Evolutionary conservation across 768 basidiomycete genomes (phyloP).

Genomic region (Astraeus odoratus): DNA sequence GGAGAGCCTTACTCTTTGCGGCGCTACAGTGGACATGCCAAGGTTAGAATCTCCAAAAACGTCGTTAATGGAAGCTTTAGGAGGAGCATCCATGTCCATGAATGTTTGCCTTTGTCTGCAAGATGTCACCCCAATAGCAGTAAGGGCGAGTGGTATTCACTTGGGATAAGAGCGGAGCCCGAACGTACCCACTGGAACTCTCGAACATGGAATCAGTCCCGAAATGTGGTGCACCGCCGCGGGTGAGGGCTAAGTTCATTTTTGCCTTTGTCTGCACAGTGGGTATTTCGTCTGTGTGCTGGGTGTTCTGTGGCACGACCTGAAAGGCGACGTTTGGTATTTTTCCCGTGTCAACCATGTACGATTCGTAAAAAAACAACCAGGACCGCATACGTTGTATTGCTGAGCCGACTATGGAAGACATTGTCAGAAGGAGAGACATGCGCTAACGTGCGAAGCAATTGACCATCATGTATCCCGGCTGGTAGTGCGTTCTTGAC

Average conservation of each 20-base stretch:
- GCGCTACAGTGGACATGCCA: slow-evolving; percentile 22
- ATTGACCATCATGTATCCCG: slow-evolving; percentile 74
- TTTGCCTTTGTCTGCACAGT: slow-evolving; percentile 77
- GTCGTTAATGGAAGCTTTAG: slow-evolving; percentile 67
- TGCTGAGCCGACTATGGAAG: slow-evolving; percentile 55
- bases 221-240: slow-evolving; percentile 62
- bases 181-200: slow-evolving; percentile 36
- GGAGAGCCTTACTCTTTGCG: slow-evolving; percentile 15
- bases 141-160: no score
- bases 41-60: slow-evolving; percentile 49
- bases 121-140: slow-evolving; percentile 7
- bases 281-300: slow-evolving; percentile 67
- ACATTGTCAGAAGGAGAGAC: neutral
- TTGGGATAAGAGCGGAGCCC: slow-evolving; percentile 1
- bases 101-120: slow-evolving; percentile 53
- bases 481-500: slow-evolving; percentile 70
- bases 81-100: slow-evolving; percentile 76
- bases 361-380: neutral
- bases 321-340: slow-evolving; percentile 9
- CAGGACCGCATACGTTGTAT: slow-evolving; percentile 38
- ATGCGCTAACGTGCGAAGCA: neutral
- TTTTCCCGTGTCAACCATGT: neutral
- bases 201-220: slow-evolving; percentile 85
- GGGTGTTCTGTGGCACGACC: slow-evolving; percentile 43
- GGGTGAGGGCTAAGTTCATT: slow-evolving; percentile 61